Base-by-base conservation (phyloP, 768 basidiomycete species). In the Gloeostereum incarnatum region DNA sequence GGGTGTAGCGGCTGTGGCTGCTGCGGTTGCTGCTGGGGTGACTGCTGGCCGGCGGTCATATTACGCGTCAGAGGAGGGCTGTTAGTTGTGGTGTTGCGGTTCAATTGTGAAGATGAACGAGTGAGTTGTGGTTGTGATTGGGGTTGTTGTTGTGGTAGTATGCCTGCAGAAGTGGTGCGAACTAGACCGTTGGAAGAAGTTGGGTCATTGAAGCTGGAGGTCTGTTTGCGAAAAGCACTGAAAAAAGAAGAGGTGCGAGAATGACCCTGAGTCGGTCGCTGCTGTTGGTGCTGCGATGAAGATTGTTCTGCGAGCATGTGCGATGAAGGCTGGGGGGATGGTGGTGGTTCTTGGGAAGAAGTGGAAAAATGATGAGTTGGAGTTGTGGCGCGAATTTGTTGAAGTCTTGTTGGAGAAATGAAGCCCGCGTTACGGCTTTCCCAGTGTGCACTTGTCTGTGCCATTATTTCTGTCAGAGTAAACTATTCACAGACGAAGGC, bases 201-300 rank as follows among this genome's bases (percentile, higher is more conserved):
- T 14, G 34, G 44, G 20, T 23, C 53, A 41, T 24, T 38, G 2
- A 38, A 31, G 34, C 47, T 35, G 42, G 31, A 55, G 50, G n/a
- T 36, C 35, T 55, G 52, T 29, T 47, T 47, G 6, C 58, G 42
- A 19, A 57, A 56, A 42, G 62, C 72, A 45, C 50, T 63, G 45
- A 66, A 65, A 54, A 81, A 78, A 13, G 79, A 81, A 5, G 73
- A 58, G n/a, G 76, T 65, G 27, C 78, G 73, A 24, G 68, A 48
- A 51, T 80, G 78, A 10, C 57, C 41, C 45, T 35, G 41, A 47
- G 49, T 39, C 35, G 50, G 44, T 19, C 40, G 34, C 38, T 24
- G 42, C 26, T 31, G 31, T 22, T 30, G 49, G 45, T 27, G 50
- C 49, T 44, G 45, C 39, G 39, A n/a, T n/a, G n/a, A n/a, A n/a